A percentile compares a stretch with the other conserved stretches of the same genome.
These are phyloP conservation scores for Candida khao-thaluensis DNA, from an alignment of 805 yeast species.

Conservation along the genomic window DNA sequence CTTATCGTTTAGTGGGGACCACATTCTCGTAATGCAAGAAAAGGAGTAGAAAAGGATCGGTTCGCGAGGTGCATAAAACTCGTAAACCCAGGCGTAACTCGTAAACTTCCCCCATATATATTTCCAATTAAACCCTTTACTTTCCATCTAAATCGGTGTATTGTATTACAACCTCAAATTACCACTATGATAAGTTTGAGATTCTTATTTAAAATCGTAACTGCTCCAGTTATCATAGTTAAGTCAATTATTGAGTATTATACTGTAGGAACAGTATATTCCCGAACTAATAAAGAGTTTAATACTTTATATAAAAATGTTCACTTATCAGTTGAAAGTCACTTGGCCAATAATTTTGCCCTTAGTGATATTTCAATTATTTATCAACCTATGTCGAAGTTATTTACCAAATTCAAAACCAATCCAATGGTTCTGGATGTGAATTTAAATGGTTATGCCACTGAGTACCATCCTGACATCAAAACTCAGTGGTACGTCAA, in stretches of 20 bases:
- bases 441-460: conserved; percentile 16
- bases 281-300: conserved; percentile 28
- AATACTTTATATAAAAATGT: conserved; percentile 27
- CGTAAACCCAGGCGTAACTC: not conserved
- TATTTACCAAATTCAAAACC: conserved; percentile 14
- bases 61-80: not conserved
- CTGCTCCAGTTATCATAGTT: conserved; percentile 24
- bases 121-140: no score
- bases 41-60: not conserved
- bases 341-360: conserved; percentile 24
- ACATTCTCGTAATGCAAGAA: no score
- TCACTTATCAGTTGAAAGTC: conserved; percentile 25
- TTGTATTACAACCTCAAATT: no score
- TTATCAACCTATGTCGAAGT: conserved; percentile 21
- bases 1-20: no score
- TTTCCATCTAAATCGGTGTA: no score
- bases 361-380: conserved; percentile 22
- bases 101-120: not conserved
- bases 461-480: conserved; percentile 18
- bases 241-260: conserved; percentile 25
- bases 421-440: conserved; percentile 14
- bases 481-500: conserved; percentile 36
- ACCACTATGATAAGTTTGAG: conserved; percentile 18
- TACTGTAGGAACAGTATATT: conserved; percentile 33
- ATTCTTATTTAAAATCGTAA: conserved; percentile 17